Conservation (phyloP, 805 yeast genomes). For the Kazachstania viticola region DNA sequence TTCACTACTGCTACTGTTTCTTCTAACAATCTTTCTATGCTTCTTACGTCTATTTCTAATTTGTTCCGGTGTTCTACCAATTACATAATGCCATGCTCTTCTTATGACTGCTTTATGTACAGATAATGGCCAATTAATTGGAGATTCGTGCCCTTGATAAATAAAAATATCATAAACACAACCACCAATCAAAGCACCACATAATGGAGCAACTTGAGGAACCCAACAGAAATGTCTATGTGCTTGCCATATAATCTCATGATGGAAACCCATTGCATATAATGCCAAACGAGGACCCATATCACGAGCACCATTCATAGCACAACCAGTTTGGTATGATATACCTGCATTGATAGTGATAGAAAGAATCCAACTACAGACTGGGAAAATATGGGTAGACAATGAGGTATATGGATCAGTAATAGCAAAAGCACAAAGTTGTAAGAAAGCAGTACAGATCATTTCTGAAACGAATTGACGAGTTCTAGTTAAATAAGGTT, state of each 20-base stretch:
- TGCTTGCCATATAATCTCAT: constrained; percentile 27
- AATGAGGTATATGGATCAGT: constrained; percentile 39
- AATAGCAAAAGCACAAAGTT: constrained; percentile 36
- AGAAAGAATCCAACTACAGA: constrained; percentile 34
- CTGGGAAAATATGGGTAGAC: constrained; percentile 35
- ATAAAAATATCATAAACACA: constrained; percentile 36
- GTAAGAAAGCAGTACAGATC: constrained; percentile 33
- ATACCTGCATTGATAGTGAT: constrained; percentile 34
- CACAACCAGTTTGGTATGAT: constrained; percentile 42
- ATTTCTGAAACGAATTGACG: constrained; percentile 39
- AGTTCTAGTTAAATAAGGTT: constrained; percentile 27
- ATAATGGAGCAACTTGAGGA: constrained; percentile 36
- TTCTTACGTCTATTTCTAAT: neutral
- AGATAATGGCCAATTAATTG: constrained; percentile 32
- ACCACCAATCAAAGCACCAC: constrained; percentile 39
- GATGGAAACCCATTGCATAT: constrained; percentile 35
- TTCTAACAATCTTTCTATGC: neutral
- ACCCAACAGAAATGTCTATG: constrained; percentile 40
- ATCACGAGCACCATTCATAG: constrained; percentile 43
- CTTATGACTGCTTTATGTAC: constrained; percentile 1
- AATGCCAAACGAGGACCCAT: constrained; percentile 41
- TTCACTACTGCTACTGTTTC: neutral
- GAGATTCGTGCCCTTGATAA: constrained; percentile 40
- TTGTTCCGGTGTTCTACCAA: neutral
- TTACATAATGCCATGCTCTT: neutral